A percentile compares a stretch with the other conserved stretches of the same genome.
phyloP scores from a whole-genome alignment of 108 stramenopile species.

The Cyclotella atomus region DNA sequence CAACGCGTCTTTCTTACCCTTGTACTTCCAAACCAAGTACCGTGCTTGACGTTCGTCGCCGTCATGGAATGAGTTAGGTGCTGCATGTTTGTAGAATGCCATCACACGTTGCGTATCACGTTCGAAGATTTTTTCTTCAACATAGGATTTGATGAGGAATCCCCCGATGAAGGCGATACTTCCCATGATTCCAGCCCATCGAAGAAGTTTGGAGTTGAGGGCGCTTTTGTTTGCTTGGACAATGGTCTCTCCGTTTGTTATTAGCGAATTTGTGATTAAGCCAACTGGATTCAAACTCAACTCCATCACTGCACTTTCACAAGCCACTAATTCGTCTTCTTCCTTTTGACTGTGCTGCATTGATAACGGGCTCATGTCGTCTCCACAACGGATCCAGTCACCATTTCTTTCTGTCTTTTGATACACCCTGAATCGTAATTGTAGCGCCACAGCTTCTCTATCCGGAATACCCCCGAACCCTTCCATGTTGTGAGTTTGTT shows the following conservation, averaged over 20 bases:
- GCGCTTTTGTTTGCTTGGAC: slow-evolving; percentile 84
- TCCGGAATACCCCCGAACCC: slow-evolving; percentile 72
- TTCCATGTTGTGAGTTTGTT: slow-evolving; percentile 66
- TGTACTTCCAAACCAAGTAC: slow-evolving; percentile 84
- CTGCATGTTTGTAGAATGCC: slow-evolving; percentile 81
- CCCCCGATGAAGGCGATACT: slow-evolving; percentile 80
- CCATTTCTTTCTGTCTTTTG: slow-evolving; percentile 67
- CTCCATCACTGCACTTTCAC: slow-evolving; percentile 71
- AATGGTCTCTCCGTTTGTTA: slow-evolving; percentile 76
- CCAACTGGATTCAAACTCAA: slow-evolving; percentile 71
- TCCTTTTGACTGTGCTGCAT: slow-evolving; percentile 52
- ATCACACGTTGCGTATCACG: slow-evolving; percentile 72
- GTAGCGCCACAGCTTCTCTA: slow-evolving; percentile 79
- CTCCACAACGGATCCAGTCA: slow-evolving; percentile 73
- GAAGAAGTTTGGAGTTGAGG: slow-evolving; percentile 61
- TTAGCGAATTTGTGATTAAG: slow-evolving; percentile 55
- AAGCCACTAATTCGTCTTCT: slow-evolving; percentile 64
- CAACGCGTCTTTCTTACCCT: slow-evolving; percentile 75
- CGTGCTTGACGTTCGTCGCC: slow-evolving; percentile 81
- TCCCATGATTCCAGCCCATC: slow-evolving; percentile 64
- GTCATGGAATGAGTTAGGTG: slow-evolving; percentile 76
- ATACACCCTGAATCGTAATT: slow-evolving; percentile 68
- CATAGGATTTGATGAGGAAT: slow-evolving; percentile 80
- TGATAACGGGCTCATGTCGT: slow-evolving; percentile 66
- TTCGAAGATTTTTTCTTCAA: slow-evolving; percentile 78